These are phyloP conservation scores for Fusarium continuum DNA, from an alignment of 2,329 filamentous ascomycete genomes.

Conservation along the genomic window DNA sequence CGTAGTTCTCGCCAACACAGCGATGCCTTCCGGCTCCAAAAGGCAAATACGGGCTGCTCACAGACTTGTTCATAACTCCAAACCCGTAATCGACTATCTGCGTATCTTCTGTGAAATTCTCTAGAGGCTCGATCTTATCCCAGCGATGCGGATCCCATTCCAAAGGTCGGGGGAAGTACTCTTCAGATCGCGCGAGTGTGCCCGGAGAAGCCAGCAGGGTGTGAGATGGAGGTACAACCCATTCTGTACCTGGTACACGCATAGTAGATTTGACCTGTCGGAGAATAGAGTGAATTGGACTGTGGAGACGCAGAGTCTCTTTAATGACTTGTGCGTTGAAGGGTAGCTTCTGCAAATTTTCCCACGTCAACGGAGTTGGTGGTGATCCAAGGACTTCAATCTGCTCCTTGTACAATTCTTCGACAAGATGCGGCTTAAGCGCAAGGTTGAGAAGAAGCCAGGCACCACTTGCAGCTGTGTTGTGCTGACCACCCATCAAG, in stretches of 20 bases:
- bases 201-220: conserved; percentile 85
- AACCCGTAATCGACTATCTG: conserved; percentile 95
- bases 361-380: conserved; percentile 77
- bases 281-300: conserved; percentile 93
- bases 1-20: conserved; percentile 96
- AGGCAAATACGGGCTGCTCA: conserved; percentile 87
- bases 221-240: conserved; percentile 82
- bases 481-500: conserved; percentile 91
- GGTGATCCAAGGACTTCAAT: conserved; percentile 74
- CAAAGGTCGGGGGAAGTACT: conserved; percentile 82
- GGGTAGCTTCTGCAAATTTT: conserved; percentile 78
- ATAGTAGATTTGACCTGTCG: conserved; percentile 90
- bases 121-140: conserved; percentile 60
- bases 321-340: conserved; percentile 86
- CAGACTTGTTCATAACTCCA: conserved; percentile 88
- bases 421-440: conserved; percentile 77
- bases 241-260: conserved; percentile 81
- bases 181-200: conserved; percentile 74
- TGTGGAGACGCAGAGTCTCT: conserved; percentile 89
- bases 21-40: conserved; percentile 95
- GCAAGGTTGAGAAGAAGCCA: conserved; percentile 88
- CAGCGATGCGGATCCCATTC: conserved; percentile 92
- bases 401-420: conserved; percentile 86
- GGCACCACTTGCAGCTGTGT: conserved; percentile 80
- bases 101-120: conserved; percentile 65